A percentile compares a stretch with the other conserved stretches of the same genome.
These are phyloP conservation scores for Pseudevernia furfuracea DNA, from an alignment of 495 filamentous ascomycete species.

Conservation along the genomic window DNA sequence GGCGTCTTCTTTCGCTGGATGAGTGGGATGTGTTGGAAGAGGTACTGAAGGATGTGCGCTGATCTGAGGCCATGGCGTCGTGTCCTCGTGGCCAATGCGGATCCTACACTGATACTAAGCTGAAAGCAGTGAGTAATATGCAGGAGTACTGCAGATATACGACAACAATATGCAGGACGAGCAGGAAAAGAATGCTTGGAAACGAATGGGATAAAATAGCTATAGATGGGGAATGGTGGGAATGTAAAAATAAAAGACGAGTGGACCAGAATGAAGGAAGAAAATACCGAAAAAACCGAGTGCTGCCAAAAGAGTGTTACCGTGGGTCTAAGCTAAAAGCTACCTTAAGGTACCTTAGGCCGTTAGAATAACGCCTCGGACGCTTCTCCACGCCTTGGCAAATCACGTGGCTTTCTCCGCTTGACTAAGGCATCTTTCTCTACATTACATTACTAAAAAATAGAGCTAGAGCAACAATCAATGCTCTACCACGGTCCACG, in stretches of 20 bases:
- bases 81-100: too few species aligned
- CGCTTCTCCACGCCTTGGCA: background rate
- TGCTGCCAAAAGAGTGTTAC: background rate
- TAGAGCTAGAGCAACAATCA: too few species aligned
- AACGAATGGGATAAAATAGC: background rate
- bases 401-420: background rate
- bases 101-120: background rate
- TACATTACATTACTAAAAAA: too few species aligned
- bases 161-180: background rate
- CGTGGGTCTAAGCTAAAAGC: background rate
- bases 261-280: background rate
- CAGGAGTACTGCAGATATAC: background rate
- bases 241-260: background rate
- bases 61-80: background rate
- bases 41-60: background rate
- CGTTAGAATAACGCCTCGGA: too few species aligned
- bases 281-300: background rate
- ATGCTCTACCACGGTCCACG: too few species aligned
- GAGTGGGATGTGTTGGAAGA: slow-evolving; percentile 11
- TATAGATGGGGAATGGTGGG: background rate
- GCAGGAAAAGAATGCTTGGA: background rate
- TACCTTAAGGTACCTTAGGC: too few species aligned
- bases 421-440: too few species aligned
- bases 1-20: slow-evolving; percentile 5
- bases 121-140: slow-evolving; percentile 3